Conservation (phyloP, 2,329 filamentous ascomycete species). For the Fusarium mangiferae region DNA sequence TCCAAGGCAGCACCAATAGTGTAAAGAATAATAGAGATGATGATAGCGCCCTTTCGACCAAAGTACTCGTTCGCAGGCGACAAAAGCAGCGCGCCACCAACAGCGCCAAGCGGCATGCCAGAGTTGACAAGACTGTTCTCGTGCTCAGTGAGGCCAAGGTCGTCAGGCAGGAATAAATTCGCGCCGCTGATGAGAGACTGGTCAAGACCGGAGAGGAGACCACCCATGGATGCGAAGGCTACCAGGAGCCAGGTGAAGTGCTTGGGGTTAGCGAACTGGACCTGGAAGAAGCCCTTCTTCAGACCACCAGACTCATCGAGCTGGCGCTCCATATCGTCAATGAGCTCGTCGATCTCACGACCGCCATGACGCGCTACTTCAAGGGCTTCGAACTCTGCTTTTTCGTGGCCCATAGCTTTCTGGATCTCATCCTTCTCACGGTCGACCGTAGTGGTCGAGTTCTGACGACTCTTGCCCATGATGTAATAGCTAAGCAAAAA, state of each 20-base stretch:
- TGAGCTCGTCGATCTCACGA: constrained; percentile 52
- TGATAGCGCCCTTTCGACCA: constrained; percentile 74
- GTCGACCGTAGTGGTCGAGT: constrained; percentile 38
- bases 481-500: not conserved
- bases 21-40: constrained; percentile 75
- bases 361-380: constrained; percentile 50
- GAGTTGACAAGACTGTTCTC: constrained; percentile 75
- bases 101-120: constrained; percentile 77
- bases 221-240: constrained; percentile 79
- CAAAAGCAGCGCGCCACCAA: constrained; percentile 74
- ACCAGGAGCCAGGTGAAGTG: constrained; percentile 75
- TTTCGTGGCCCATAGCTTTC: constrained; percentile 37
- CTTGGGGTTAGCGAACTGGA: constrained; percentile 68
- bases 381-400: constrained; percentile 48
- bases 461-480: constrained; percentile 33
- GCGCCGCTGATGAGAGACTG: constrained; percentile 79
- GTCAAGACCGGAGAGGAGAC: constrained; percentile 76
- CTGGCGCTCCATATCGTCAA: constrained; percentile 55
- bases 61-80: constrained; percentile 74
- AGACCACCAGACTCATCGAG: constrained; percentile 49
- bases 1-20: constrained; percentile 75
- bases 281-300: constrained; percentile 58
- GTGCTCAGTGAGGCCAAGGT: constrained; percentile 63
- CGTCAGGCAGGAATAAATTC: constrained; percentile 71
- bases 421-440: constrained; percentile 36